Evolutionary conservation across 2,329 filamentous ascomycete species (phyloP).

Genomic region (Arthrobotrys sphaeroides): DNA sequence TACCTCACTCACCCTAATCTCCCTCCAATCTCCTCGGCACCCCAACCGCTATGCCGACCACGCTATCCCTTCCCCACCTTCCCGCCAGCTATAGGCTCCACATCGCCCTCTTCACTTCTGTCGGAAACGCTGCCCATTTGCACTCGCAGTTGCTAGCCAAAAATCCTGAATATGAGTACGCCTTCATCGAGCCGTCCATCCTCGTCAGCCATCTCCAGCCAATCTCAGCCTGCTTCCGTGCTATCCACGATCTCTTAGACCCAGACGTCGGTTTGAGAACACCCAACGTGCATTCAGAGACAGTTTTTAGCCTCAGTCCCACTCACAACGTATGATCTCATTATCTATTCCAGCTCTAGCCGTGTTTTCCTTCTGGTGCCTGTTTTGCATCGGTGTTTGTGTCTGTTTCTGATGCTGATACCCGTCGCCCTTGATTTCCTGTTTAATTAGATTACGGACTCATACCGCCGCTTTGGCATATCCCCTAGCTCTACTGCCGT

Average conservation of each 20-base stretch:
- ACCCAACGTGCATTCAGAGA: constrained; percentile 87
- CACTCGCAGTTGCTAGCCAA: constrained; percentile 84
- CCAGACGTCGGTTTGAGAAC: constrained; percentile 72
- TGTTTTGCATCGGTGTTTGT: background rate
- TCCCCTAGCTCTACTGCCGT: constrained; percentile 74
- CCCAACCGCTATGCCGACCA: constrained; percentile 67
- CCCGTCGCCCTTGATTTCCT: no score
- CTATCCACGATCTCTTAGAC: constrained; percentile 70
- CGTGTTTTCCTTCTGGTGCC: no score
- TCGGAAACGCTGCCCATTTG: constrained; percentile 80
- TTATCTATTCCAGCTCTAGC: constrained; percentile 23
- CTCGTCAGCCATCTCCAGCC: constrained; percentile 66
- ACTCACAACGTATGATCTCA: constrained; percentile 77
- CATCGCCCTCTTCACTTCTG: constrained; percentile 76
- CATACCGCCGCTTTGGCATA: constrained; percentile 89
- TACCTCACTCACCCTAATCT: background rate
- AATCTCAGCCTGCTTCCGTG: constrained; percentile 78
- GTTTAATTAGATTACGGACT: constrained; percentile 78
- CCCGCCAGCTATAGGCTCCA: constrained; percentile 74
- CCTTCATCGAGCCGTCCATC: constrained; percentile 85
- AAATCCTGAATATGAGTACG: constrained; percentile 89
- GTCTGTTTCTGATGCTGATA: constrained; percentile 9
- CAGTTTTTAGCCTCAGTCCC: constrained; percentile 79
- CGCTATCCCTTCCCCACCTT: constrained; percentile 78
- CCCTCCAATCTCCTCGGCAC: background rate